Base-by-base conservation (phyloP, 2,329 filamentous ascomycete genomes). In the Penicillium hesseltinei region DNA sequence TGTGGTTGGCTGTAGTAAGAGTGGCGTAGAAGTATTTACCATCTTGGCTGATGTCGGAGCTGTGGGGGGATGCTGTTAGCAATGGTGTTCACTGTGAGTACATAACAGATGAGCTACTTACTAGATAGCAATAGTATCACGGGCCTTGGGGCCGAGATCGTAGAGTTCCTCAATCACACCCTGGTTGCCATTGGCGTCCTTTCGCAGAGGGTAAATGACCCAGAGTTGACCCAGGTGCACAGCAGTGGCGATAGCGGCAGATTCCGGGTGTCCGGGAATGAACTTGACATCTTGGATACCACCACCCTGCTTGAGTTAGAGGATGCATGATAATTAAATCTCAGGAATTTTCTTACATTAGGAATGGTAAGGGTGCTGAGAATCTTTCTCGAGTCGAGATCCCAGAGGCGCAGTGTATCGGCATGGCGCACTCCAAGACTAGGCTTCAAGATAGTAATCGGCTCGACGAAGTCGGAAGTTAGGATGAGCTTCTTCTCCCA, bases 201-300 rank as follows among this genome's bases (percentile, higher is more conserved):
- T 80, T 61, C 82, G 81, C 76, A 82, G 81, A 23, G 84, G 84
- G 69, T 87, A 87, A 72, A 88, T 85, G 69, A 86, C 82, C 84
- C 84, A 87, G 62, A 86, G 82, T 64, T 86, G 79, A 10, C 83
- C 84, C 3, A 81, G 78, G 33, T 81, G 78, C 21, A 87, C 84
- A 17, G 85, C 84, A 13, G 83, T 85, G 9, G 84, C 84, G 25
- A 87, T 73, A 11, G 84, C 84, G 33, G 84, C 84, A 35, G 75
- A 76, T 60, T 87, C 84, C 7, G 74, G 67, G 75, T 87, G 83
- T 9, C 82, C 81, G 1, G 84, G 84, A 60, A 87, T 87, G 73
- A 86, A 86, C 70, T 87, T 87, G 66, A 87, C 81, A 61, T 87
- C 84, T 65, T 87, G 84, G 50, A 87, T 86, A 59, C 84, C 84